Base-by-base conservation (phyloP, 306 rosid genomes). In the Glycyrrhiza uralensis region DNA sequence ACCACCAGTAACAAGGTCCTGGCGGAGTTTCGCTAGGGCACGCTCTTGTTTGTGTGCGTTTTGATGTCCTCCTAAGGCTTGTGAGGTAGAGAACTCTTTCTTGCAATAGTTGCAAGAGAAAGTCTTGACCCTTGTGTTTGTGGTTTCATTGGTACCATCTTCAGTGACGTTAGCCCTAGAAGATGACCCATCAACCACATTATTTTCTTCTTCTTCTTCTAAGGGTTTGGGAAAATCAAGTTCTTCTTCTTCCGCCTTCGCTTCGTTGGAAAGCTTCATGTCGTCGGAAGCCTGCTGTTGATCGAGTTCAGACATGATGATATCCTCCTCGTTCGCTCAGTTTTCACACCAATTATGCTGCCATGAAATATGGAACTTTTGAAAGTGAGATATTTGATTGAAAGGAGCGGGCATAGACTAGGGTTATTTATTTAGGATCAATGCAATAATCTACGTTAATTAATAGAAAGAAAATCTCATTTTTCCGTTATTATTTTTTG, bases 1-100 rank as follows among this genome's bases (percentile, higher is more conserved):
- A n/a, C n/a, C n/a, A 23, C 14, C 76, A 4, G 45, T 74, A 5
- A 9, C 44, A 2, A 78, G 9, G 1, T 72, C 85, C 67, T 79
- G 88, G 6, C 79, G 81, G 12, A 78, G 76, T 58, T 90, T 90
- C 0, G 84, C 88, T 0, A 85, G 0, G 1, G 83, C 85, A 2
- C 94, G 87, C 79, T 88, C 92, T 54, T 81, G 88, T 45, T 85
- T 90, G 32, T 90, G 96, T 0, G 96, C 96, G 35, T 90, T 90
- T 65, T 90, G 96, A 17, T 90, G 96, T 1, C 96, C 96, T 12
- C 94, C 92, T 15, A 90, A 47, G 1, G 94, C 96, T 30, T 86
- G 94, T 0, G 94, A 84, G 0, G 89, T 75, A 6, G 87, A 74
- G 61, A 90, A 90, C 49, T 81, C 82, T 30, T 87, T 83, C 78